Evolutionary conservation across 2,329 filamentous ascomycete species (phyloP).

Genomic region (Teratosphaeria nubilosa): DNA sequence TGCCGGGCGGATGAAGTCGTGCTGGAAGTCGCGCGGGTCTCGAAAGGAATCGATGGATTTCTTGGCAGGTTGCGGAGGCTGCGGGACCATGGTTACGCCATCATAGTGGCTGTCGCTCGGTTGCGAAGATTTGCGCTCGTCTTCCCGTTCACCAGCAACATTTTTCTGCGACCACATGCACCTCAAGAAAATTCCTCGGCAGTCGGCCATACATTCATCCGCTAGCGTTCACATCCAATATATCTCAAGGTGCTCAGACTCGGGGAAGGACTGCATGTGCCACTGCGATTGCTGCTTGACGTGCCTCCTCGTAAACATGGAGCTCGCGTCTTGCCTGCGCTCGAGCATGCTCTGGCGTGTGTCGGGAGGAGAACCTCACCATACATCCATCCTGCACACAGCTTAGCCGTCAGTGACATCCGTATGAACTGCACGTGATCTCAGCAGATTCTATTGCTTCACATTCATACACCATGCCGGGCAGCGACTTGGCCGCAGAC

Average conservation of each 20-base stretch:
- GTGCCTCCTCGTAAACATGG: neutral
- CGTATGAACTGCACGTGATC: neutral
- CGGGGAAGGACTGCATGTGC: too few species aligned
- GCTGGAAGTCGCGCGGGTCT: neutral
- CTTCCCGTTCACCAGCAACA: neutral
- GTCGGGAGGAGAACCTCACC: neutral
- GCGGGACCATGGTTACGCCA: neutral
- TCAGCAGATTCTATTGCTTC: neutral
- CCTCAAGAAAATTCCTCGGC: neutral
- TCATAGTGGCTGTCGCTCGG: neutral
- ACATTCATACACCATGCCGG: neutral
- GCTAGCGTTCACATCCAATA: too few species aligned
- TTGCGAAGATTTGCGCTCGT: neutral
- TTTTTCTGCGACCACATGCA: neutral
- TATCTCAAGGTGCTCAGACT: too few species aligned
- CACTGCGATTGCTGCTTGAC: neutral
- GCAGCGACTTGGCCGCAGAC: neutral
- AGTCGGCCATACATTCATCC: neutral
- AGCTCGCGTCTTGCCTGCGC: neutral
- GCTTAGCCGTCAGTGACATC: neutral
- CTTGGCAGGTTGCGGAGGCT: neutral
- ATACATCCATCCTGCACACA: neutral
- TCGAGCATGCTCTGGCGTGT: neutral
- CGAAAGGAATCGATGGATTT: neutral
- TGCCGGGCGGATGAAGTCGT: constrained; percentile 17